Base-by-base conservation (phyloP, 345 rosid genomes). In the Anastatica hierochuntica region DNA sequence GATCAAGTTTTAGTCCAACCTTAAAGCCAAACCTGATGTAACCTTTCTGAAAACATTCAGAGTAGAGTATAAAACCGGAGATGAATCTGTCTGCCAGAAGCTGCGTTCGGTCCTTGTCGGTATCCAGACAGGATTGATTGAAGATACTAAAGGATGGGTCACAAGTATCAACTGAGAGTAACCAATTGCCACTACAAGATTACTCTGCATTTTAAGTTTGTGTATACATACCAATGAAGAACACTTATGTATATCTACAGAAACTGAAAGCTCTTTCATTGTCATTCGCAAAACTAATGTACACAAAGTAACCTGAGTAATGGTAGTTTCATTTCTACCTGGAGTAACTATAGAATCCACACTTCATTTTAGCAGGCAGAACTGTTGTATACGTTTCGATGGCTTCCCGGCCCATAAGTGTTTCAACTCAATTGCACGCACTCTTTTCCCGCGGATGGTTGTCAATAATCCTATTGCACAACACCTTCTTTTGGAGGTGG, bases 71-170 rank as follows among this genome's bases (percentile, higher is more conserved):
- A 68, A 61, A 63, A 63, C 72, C 4, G 73, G 73, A 44, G 60
- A 64, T 29, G 61, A 66, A 24, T 68, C 79, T 7, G 76, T 79
- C 41, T 50, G 77, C 43, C 37, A 58, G 68, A 72, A 82, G 68
- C 56, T 90, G 41, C 73, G 76, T 53, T 53, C 77, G 0, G 72
- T 63, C 43, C 89, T 90, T 8, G 85, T 77, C 5, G 86, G 87
- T 24, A 77, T 90, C 12, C 87, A 84, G 60, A 80, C 62, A 24
- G 98, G 98, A 24, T 17, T 41, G 3, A 53, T 74, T n/a, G 84
- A 80, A 58, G 98, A 90, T 39, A 79, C 66, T 30, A 77, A 79
- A 35, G 87, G 89, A 34, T 90, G 98, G 97, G 70, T 64, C 20
- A 31, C 73, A 14, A 65, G 74, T 73, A 62, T 88, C 19, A 26